Percentiles rank a stretch among this genome's conserved stretches.
phyloP scores from a whole-genome alignment of 331 rosid genomes.

The Saraca asoca region DNA sequence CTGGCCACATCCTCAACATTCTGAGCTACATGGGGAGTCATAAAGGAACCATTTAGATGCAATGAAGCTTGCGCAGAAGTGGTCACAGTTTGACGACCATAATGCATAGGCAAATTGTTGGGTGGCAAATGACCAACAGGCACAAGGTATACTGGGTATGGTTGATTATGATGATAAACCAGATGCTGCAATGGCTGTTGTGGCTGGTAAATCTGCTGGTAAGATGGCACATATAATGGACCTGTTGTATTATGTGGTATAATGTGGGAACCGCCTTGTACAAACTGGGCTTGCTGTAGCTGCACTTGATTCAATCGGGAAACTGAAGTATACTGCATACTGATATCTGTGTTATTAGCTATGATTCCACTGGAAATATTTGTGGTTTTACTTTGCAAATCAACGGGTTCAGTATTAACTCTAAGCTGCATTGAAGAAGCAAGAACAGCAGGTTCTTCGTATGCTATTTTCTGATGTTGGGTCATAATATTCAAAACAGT shows the following conservation, averaged over 20 bases:
- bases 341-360: constrained; percentile 21
- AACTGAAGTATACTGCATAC: constrained; percentile 27
- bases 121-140: constrained; percentile 47
- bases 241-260: constrained; percentile 34
- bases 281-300: constrained; percentile 39
- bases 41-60: constrained; percentile 32
- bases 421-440: constrained; percentile 38
- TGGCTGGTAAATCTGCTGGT: constrained; percentile 41
- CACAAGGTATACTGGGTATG: constrained; percentile 39
- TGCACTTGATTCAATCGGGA: constrained; percentile 41
- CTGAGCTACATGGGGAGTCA: constrained; percentile 38
- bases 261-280: constrained; percentile 37
- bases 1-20: constrained; percentile 13
- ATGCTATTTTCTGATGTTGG: constrained; percentile 14
- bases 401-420: constrained; percentile 26
- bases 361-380: constrained; percentile 31
- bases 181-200: constrained; percentile 35
- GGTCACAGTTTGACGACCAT: constrained; percentile 30
- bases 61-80: constrained; percentile 30
- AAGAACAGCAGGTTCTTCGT: constrained; percentile 36
- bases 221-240: constrained; percentile 35
- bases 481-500: constrained; percentile 20
- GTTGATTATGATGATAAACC: constrained; percentile 47
- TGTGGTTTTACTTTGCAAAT: constrained; percentile 29
- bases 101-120: constrained; percentile 35